Percentiles rank a stretch among this genome's conserved stretches.
phyloP scores from a whole-genome alignment of 208 protist genomes.

The Wallacemonas sp. region DNA sequence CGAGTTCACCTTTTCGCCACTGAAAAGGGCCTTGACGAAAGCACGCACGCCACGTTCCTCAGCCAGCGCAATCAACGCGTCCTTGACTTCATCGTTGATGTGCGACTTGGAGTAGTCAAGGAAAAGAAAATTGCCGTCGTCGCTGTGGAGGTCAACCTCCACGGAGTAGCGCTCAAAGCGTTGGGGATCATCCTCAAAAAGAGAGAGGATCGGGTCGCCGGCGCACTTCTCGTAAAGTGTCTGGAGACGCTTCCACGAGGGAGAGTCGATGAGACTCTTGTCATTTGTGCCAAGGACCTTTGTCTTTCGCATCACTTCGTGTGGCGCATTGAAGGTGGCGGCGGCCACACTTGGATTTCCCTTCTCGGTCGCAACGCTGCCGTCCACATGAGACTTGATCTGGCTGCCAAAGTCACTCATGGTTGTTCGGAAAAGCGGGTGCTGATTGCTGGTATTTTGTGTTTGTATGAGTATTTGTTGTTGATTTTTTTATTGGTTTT shows the following conservation, averaged over 20 bases:
- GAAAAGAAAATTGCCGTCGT: slow-evolving; percentile 87
- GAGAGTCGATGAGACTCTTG: slow-evolving; percentile 38
- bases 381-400: slow-evolving; percentile 42
- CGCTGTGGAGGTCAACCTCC: slow-evolving; percentile 52
- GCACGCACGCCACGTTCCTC: slow-evolving; percentile 76
- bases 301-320: slow-evolving; percentile 59
- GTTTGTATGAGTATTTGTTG: no score
- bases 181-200: slow-evolving; percentile 64
- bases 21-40: slow-evolving; percentile 89
- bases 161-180: slow-evolving; percentile 74
- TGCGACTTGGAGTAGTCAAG: slow-evolving; percentile 97
- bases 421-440: background rate
- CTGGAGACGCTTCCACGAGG: slow-evolving; percentile 63
- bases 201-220: slow-evolving; percentile 56
- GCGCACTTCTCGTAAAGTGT: slow-evolving; percentile 69
- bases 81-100: slow-evolving; percentile 93
- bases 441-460: no score
- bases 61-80: slow-evolving; percentile 82
- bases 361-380: slow-evolving; percentile 27
- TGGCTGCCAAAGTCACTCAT: slow-evolving; percentile 56
- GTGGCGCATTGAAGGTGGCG: slow-evolving; percentile 57
- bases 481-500: background rate
- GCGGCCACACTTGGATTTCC: slow-evolving; percentile 55
- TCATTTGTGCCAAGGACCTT: slow-evolving; percentile 41
- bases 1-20: slow-evolving; percentile 95